Percentiles rank a stretch among this genome's conserved stretches.
phyloP scores from a whole-genome alignment of 1,284 basidiomycete species.

The Leccinum fuscescens region DNA sequence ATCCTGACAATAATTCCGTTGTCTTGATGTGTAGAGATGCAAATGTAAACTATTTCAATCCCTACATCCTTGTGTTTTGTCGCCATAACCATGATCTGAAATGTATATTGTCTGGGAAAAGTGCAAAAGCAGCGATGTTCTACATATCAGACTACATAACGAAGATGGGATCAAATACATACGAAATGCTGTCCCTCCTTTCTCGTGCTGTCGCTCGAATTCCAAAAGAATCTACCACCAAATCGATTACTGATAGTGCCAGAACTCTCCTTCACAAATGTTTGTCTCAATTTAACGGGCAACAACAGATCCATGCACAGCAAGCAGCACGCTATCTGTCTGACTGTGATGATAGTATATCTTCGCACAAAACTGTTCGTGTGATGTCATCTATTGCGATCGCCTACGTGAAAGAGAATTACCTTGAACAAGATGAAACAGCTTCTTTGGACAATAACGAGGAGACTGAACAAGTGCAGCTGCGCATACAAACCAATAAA shows the following conservation, averaged over 20 bases:
- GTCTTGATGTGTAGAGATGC: constrained; percentile 4
- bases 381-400: neutral
- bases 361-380: constrained; percentile 8
- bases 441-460: neutral
- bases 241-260: too few species aligned
- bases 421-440: too few species aligned
- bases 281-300: constrained; percentile 7
- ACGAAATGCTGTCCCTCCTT: constrained; percentile 7
- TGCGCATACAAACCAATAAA: neutral
- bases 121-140: constrained; percentile 19
- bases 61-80: constrained; percentile 15
- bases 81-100: constrained; percentile 15
- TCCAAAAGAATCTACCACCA: too few species aligned
- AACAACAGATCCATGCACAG: constrained; percentile 18
- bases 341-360: constrained; percentile 7
- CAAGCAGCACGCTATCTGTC: constrained; percentile 10
- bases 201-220: constrained; percentile 8
- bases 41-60: constrained; percentile 10
- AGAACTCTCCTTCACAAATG: constrained; percentile 5
- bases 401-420: neutral
- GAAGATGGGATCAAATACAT: constrained; percentile 12
- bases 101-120: constrained; percentile 13
- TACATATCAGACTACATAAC: constrained; percentile 18
- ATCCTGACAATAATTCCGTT: neutral
- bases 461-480: neutral